Conservation (phyloP, 495 filamentous ascomycete genomes). For the Hypoxylon cercidicola region DNA sequence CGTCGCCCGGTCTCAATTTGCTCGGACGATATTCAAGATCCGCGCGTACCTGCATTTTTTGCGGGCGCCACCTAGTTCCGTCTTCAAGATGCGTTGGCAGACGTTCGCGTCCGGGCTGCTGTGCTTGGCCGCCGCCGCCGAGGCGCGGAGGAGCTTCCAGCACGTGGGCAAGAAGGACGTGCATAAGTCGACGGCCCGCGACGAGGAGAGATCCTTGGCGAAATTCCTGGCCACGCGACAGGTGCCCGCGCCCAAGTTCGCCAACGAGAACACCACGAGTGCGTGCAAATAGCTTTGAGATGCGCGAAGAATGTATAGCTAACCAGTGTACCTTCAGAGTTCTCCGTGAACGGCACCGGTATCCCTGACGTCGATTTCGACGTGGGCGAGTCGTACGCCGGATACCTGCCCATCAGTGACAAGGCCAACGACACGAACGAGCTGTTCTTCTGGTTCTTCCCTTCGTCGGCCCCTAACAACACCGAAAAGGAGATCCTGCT, state of each 20-base stretch:
- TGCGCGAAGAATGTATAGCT: background rate
- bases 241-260: slow-evolving; percentile 43
- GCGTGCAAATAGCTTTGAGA: slow-evolving; percentile 4
- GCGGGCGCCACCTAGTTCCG: background rate
- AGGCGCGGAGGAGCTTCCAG: slow-evolving; percentile 49
- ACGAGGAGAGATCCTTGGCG: slow-evolving; percentile 16
- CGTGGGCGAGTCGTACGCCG: slow-evolving; percentile 82
- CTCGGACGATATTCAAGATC: no score
- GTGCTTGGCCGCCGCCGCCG: slow-evolving; percentile 39
- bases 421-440: slow-evolving; percentile 63
- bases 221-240: slow-evolving; percentile 43
- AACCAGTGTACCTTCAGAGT: slow-evolving; percentile 55
- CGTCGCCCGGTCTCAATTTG: no score
- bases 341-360: slow-evolving; percentile 71
- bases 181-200: slow-evolving; percentile 6
- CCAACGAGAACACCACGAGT: slow-evolving; percentile 52
- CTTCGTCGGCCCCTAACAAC: slow-evolving; percentile 58
- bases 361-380: slow-evolving; percentile 82
- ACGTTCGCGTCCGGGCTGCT: slow-evolving; percentile 41
- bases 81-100: slow-evolving; percentile 47
- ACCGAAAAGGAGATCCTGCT: slow-evolving; percentile 74
- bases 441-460: slow-evolving; percentile 85
- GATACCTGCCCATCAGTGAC: slow-evolving; percentile 73
- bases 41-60: no score
- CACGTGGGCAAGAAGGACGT: slow-evolving; percentile 49